Evolutionary conservation across 1,284 basidiomycete genomes (phyloP).

Genomic region (Apiotrichum gamsii): DNA sequence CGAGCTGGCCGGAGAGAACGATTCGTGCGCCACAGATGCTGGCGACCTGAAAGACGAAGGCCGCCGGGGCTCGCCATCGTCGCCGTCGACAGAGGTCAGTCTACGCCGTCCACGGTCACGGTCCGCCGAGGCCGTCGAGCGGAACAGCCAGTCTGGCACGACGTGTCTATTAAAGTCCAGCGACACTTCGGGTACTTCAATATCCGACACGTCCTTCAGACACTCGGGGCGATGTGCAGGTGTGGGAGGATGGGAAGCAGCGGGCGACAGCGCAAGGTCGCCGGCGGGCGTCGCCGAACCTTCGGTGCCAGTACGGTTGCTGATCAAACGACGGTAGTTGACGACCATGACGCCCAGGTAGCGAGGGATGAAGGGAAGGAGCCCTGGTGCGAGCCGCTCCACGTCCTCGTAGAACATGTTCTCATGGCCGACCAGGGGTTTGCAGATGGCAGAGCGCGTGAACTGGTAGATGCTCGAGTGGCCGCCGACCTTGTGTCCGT

Average conservation of each 20-base stretch:
- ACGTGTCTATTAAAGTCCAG: slow-evolving; percentile 92
- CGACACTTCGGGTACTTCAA: slow-evolving; percentile 76
- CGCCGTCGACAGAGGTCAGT: slow-evolving; percentile 1
- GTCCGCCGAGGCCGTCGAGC: slow-evolving; percentile 14
- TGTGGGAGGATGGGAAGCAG: slow-evolving; percentile 26
- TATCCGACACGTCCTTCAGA: slow-evolving; percentile 16
- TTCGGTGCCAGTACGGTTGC: slow-evolving; percentile 18
- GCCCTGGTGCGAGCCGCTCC: slow-evolving; percentile 81
- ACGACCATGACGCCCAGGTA: slow-evolving; percentile 98
- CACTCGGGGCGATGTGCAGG: slow-evolving; percentile 15
- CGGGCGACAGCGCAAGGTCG: slow-evolving; percentile 19
- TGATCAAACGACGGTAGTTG: slow-evolving; percentile 66
- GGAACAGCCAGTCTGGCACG: slow-evolving; percentile 84
- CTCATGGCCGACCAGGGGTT: slow-evolving; percentile 94
- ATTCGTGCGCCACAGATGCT: slow-evolving; percentile 4
- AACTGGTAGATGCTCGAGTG: slow-evolving; percentile 98
- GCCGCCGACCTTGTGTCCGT: slow-evolving; percentile 95
- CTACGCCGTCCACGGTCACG: slow-evolving; percentile 18
- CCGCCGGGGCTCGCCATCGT: slow-evolving; percentile 16
- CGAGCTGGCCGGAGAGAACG: slow-evolving; percentile 33
- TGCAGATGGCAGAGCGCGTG: slow-evolving; percentile 95
- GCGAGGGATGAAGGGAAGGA: slow-evolving; percentile 88
- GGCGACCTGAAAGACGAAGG: slow-evolving; percentile 5
- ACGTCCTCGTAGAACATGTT: slow-evolving; percentile 98
- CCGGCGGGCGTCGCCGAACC: slow-evolving; percentile 46